These are phyloP conservation scores for Calycina herbarum DNA, from an alignment of 2,329 filamentous ascomycete species.

Conservation along the genomic window DNA sequence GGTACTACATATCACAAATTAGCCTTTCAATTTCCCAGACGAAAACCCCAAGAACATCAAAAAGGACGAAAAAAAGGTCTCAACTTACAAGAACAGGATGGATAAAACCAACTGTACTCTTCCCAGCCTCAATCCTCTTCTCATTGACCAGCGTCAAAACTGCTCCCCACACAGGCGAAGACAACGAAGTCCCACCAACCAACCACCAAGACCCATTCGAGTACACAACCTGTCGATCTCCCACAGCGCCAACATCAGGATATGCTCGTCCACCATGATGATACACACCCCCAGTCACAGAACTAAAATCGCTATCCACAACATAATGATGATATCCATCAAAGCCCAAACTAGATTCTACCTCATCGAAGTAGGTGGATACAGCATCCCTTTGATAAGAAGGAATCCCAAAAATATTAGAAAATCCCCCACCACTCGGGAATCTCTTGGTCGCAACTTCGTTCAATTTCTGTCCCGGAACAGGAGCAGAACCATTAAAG, in stretches of 20 bases:
- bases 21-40: neutral
- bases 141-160: constrained; percentile 47
- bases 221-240: constrained; percentile 46
- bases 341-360: constrained; percentile 34
- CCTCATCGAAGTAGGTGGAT: constrained; percentile 30
- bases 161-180: constrained; percentile 42
- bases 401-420: constrained; percentile 50
- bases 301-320: neutral
- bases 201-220: constrained; percentile 45
- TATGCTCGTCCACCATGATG: constrained; percentile 44
- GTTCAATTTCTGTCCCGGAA: constrained; percentile 33
- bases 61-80: neutral
- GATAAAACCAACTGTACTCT: constrained; percentile 41
- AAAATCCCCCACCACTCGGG: constrained; percentile 74
- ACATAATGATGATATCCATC: constrained; percentile 47
- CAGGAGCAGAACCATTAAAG: constrained; percentile 44
- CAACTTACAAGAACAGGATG: constrained; percentile 35
- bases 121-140: constrained; percentile 39
- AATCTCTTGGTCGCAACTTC: constrained; percentile 54
- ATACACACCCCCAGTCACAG: neutral
- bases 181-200: constrained; percentile 51
- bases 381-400: constrained; percentile 45
- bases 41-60: neutral
- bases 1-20: constrained; percentile 20
- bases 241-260: constrained; percentile 49